Percentiles rank a stretch among this genome's conserved stretches.
phyloP scores from a whole-genome alignment of 139 green algal species.

The Micractinium conductrix region DNA sequence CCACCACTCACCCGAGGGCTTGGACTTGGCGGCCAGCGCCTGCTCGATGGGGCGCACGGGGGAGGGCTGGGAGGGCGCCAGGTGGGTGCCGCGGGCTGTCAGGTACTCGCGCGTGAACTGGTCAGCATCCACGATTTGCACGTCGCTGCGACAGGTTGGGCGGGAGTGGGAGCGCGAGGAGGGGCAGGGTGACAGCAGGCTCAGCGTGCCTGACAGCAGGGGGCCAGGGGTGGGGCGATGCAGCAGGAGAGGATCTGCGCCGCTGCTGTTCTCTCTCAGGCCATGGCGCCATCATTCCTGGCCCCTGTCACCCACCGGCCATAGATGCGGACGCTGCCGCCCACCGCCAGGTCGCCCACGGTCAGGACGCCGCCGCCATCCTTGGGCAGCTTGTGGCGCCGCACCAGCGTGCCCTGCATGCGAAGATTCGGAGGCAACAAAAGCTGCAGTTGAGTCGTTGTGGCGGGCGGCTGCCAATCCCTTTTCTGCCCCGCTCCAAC shows the following conservation, averaged over 20 bases:
- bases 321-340: conserved; percentile 77
- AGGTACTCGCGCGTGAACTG: conserved; percentile 77
- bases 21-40: conserved; percentile 16
- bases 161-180: no score
- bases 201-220: no score
- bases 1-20: conserved; percentile 28
- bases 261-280: no score
- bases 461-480: no score
- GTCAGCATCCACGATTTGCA: conserved; percentile 84
- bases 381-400: conserved; percentile 79
- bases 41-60: conserved; percentile 71
- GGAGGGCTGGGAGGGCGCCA: conserved; percentile 52
- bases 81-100: conserved; percentile 33
- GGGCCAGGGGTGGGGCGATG: no score
- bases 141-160: conserved; percentile 71
- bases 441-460: no score
- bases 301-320: conserved; percentile 56
- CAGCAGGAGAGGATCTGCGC: no score
- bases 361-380: conserved; percentile 57
- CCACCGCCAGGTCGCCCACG: conserved; percentile 76
- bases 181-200: no score
- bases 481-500: neutral
- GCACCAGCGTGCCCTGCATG: conserved; percentile 86
- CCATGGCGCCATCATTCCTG: no score
- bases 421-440: no score